These are phyloP conservation scores for Amylostereum areolatum DNA, from an alignment of 1,284 basidiomycete species.

Conservation along the genomic window DNA sequence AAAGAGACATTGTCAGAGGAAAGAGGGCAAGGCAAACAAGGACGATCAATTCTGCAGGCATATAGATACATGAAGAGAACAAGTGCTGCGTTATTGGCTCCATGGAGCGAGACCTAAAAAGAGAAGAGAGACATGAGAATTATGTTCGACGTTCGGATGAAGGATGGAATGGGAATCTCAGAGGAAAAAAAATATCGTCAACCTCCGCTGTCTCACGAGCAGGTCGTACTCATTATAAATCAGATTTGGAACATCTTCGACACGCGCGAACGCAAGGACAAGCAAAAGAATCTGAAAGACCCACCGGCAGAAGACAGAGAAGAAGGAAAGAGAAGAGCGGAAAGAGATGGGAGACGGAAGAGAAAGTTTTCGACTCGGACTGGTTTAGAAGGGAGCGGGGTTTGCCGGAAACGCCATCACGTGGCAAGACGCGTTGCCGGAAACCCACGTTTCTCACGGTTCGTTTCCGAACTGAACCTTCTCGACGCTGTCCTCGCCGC, in stretches of 20 bases:
- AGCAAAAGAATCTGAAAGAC: too few relatives aligned
- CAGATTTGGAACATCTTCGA: constrained; percentile 8
- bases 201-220: too few relatives aligned
- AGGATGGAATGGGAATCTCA: too few relatives aligned
- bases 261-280: background rate
- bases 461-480: background rate
- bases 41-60: too few relatives aligned
- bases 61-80: too few relatives aligned
- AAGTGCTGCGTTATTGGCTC: too few relatives aligned
- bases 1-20: too few relatives aligned
- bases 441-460: constrained; percentile 3
- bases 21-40: too few relatives aligned
- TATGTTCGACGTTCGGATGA: too few relatives aligned
- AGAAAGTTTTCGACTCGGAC: background rate
- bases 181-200: too few relatives aligned
- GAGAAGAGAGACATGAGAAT: too few relatives aligned
- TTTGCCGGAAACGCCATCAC: background rate
- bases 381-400: background rate
- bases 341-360: background rate
- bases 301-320: background rate
- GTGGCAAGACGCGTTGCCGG: background rate
- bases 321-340: background rate
- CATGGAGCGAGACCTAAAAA: too few relatives aligned
- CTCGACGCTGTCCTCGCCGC: background rate
- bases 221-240: constrained; percentile 10